Conservation (phyloP, 768 basidiomycete species). For the Tremella fuciformis region DNA sequence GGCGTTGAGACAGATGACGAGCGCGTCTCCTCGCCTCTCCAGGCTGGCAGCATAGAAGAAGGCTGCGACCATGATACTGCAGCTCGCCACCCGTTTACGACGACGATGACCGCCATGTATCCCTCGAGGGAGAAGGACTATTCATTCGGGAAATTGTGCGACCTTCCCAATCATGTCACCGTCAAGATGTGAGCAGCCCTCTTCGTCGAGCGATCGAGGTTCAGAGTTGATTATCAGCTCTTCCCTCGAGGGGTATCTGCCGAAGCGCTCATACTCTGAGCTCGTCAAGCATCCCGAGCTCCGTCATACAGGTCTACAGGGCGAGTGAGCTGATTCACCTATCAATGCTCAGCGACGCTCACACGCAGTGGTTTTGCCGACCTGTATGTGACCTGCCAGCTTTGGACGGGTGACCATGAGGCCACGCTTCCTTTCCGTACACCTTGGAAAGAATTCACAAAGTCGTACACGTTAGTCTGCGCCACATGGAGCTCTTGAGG, state of each 20-base stretch:
- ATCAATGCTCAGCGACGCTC: slow-evolving; percentile 20
- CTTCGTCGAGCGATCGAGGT: not conserved
- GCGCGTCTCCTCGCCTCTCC: too few relatives aligned
- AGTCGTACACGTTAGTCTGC: slow-evolving; percentile 64
- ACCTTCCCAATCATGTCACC: slow-evolving; percentile 81
- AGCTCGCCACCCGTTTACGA: not conserved
- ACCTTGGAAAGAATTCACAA: slow-evolving; percentile 87
- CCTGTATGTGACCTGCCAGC: slow-evolving; percentile 87
- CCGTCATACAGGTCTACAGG: slow-evolving; percentile 72
- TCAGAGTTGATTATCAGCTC: slow-evolving; percentile 28
- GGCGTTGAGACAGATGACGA: too few relatives aligned
- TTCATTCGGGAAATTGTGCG: slow-evolving; percentile 85
- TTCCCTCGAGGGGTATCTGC: slow-evolving; percentile 71
- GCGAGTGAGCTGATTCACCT: slow-evolving; percentile 55
- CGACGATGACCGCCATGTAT: slow-evolving; percentile 5
- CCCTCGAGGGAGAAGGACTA: slow-evolving; percentile 62
- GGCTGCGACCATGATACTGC: not conserved
- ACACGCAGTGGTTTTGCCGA: slow-evolving; percentile 73
- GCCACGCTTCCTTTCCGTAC: slow-evolving; percentile 88
- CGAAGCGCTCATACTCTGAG: slow-evolving; percentile 69
- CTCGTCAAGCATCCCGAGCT: slow-evolving; percentile 78
- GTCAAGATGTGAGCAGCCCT: slow-evolving; percentile 47
- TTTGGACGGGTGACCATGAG: slow-evolving; percentile 88
- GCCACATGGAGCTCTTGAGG: slow-evolving; percentile 2
- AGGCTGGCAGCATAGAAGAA: not conserved